Conservation (phyloP, 139 green algal species). For the Volvox africanus region DNA sequence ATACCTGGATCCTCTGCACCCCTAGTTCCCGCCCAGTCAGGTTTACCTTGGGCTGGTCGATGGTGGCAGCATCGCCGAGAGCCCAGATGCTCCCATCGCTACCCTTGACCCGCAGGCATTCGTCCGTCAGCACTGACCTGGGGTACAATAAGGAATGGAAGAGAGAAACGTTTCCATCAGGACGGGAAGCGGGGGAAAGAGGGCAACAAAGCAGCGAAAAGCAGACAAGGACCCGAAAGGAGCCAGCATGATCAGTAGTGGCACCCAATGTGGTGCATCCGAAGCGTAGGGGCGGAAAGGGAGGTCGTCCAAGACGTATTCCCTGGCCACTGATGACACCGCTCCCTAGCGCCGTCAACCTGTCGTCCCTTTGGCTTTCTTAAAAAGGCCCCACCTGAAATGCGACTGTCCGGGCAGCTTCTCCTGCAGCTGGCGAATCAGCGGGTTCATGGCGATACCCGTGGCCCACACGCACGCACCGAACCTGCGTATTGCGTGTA, state of each 20-base stretch:
- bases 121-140: constrained; percentile 85
- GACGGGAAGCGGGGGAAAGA: no score
- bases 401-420: constrained; percentile 85
- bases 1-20: no score
- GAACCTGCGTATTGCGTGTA: constrained; percentile 66
- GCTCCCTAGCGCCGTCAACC: no score
- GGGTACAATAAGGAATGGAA: not conserved
- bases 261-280: no score
- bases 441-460: constrained; percentile 91
- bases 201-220: no score
- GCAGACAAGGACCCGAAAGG: no score
- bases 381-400: constrained; percentile 72
- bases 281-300: no score
- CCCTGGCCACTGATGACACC: no score
- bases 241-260: no score
- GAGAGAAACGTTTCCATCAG: no score
- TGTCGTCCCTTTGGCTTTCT: not conserved
- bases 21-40: no score
- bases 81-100: constrained; percentile 86
- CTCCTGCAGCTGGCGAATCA: constrained; percentile 86
- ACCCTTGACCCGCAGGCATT: constrained; percentile 87
- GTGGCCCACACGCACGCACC: constrained; percentile 94
- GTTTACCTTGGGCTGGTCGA: constrained; percentile 75
- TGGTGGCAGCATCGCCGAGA: constrained; percentile 90
- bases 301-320: no score